Evolutionary conservation across 2,329 filamentous ascomycete species (phyloP), one percentile per base, ranked within the genome.

Genomic region (Cadophora sp.): DNA sequence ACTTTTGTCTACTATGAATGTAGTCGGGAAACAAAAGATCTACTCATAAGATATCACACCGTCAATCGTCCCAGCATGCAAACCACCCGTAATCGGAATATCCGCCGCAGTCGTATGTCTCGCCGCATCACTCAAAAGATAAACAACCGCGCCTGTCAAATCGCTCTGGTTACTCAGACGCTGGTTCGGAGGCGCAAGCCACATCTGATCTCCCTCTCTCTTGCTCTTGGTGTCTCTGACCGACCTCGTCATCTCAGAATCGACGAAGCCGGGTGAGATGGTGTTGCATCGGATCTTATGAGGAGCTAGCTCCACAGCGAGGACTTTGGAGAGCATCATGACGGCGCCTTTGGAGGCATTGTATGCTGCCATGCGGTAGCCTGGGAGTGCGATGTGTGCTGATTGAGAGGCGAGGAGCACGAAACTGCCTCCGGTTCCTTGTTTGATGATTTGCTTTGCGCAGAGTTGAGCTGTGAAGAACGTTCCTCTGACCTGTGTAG

Each of bases 271-370:
- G 14, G 37, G 37, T 3, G 58, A 61, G 37, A 61, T 61, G n/a
- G 34, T 46, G 34, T 61, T 61, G n/a, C 24, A 37, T 4, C 58
- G 31, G 22, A 61, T 61, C 14, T 46, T 48, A 1, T 26, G 16
- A 19, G 37, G 16, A 2, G 58, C 58, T 9, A 61, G 22, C 37
- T 61, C 58, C 3, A 61, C 58, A 3, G 58, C 58, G 22, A 61
- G n/a, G 11, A 22, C 58, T 46, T 61, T 61, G 26, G 58, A 37
- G 16, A 61, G 34, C 40, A 48, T 46, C n/a, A n/a, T 48, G 3
- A 61, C 58, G 9, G 58, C 34, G 27, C 58, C 58, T 48, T 61
- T 61, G n/a, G 58, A 46, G 4, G 34, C 58, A 22, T 48, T 46
- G 40, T 46, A 61, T 6, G 34, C 58, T 22, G 34, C 40, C 58